Evolutionary conservation across 441 rosid genomes (phyloP), one percentile per base, ranked within the genome.

Genomic region (Metrosideros polymorpha): DNA sequence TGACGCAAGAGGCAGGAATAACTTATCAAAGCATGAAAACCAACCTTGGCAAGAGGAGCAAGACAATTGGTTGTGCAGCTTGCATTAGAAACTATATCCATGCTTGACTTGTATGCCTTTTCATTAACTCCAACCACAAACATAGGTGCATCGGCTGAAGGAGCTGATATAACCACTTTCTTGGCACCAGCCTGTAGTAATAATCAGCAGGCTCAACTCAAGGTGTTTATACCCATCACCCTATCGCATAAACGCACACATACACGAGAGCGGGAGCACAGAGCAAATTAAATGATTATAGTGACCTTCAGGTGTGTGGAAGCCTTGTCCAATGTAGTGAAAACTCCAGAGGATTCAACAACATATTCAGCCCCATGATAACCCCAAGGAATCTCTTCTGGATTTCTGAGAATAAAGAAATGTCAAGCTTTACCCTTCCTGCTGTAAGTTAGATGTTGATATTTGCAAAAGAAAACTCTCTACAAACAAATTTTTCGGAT

Each of bases 21-120:
- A 27, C 71, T 56, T 12, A 50, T 55, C 29, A 8, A 45, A 49
- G 88, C 83, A 47, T 86, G 85, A 52, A 63, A 84, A 77, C 89
- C 87, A 86, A 96, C 99, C 99, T 98, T 98, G 43, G 99, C 99
- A 91, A 97, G 97, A 90, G 99, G 99, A 87, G 99, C 99, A 91
- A 98, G 99, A 90, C 99, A 98, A 89, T 96, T 98, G 88, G 99
- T 98, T 53, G 99, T 98, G 91, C 99, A 98, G 90, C 99, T 98
- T 66, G 99, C 99, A 87, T 98, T 98, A 87, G 99, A 98, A 89
- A 98, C 99, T 84, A 96, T 87, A 86, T 98, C 95, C 98, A 98
- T 98, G 92, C 86, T 93, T 84, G 98, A 92, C 88, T 92, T 90
- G 94, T 96, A 98, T 82, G 93, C 86, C 87, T 92, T 90, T 94